Conservation (phyloP, 108 stramenopile genomes). For the Schizochytrium sp. region DNA sequence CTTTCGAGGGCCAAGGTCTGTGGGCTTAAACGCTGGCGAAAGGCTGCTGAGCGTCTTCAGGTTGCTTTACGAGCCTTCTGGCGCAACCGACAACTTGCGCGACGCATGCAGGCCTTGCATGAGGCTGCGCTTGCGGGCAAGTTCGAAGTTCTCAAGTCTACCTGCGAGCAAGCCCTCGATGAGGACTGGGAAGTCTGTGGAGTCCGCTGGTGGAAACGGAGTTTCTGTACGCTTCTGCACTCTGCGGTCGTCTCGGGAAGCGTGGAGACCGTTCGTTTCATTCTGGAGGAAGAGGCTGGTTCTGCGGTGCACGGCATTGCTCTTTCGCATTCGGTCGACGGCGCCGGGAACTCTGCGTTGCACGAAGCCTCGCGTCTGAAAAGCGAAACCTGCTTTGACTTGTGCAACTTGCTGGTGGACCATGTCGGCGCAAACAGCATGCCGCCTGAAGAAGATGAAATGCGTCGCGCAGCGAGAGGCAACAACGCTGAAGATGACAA, state of each 20-base stretch:
- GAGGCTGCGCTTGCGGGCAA: background rate
- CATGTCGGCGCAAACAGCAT: background rate
- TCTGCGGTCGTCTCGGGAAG: background rate
- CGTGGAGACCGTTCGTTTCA: background rate
- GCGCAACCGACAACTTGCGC: background rate
- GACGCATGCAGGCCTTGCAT: background rate
- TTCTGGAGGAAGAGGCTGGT: background rate
- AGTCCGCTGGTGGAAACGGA: background rate
- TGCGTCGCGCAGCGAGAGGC: background rate
- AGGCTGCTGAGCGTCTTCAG: background rate
- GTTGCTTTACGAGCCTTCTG: background rate
- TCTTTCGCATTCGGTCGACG: background rate
- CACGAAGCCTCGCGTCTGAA: background rate
- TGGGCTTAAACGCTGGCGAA: background rate
- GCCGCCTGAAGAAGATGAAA: background rate
- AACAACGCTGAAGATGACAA: background rate
- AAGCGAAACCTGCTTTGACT: background rate
- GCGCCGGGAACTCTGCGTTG: background rate
- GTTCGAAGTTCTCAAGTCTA: background rate
- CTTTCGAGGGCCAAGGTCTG: background rate
- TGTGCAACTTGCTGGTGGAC: background rate
- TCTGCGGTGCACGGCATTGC: background rate
- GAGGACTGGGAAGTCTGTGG: background rate
- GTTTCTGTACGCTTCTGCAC: background rate
- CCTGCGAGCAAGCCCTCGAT: background rate